Conservation (phyloP, 768 basidiomycete genomes). For the Boletus eberwhitei region DNA sequence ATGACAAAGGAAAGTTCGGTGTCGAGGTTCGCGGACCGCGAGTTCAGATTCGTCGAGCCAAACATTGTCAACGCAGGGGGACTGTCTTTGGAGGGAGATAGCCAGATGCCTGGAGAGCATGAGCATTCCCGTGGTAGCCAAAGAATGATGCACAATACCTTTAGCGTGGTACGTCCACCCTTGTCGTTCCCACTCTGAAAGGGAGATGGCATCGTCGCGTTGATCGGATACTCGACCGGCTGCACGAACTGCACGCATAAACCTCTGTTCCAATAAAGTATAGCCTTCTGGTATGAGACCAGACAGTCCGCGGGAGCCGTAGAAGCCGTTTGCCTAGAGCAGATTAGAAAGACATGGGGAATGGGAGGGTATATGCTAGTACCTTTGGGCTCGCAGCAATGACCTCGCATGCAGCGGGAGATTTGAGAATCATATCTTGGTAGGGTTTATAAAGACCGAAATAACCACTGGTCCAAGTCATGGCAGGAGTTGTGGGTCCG, state of each 20-base stretch:
- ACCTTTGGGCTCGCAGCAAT: slow-evolving; percentile 88
- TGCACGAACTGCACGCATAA: slow-evolving; percentile 62
- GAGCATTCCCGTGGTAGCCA: neutral
- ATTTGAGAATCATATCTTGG: slow-evolving; percentile 64
- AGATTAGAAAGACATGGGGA: neutral
- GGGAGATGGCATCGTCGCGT: slow-evolving; percentile 47
- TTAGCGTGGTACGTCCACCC: slow-evolving; percentile 99
- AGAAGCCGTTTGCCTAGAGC: slow-evolving; percentile 91
- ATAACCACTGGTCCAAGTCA: slow-evolving; percentile 93
- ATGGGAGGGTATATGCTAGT: slow-evolving; percentile 10
- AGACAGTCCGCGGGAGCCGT: slow-evolving; percentile 83
- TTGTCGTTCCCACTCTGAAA: slow-evolving; percentile 82
- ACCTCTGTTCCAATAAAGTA: slow-evolving; percentile 80
- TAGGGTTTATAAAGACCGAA: slow-evolving; percentile 85
- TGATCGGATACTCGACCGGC: slow-evolving; percentile 40
- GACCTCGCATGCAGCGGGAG: slow-evolving; percentile 61
- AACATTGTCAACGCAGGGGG: slow-evolving; percentile 76
- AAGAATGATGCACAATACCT: slow-evolving; percentile 45
- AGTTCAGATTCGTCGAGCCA: slow-evolving; percentile 93
- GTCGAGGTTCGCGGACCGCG: slow-evolving; percentile 86
- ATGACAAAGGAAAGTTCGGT: slow-evolving; percentile 89
- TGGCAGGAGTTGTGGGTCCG: slow-evolving; percentile 38
- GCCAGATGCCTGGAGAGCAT: slow-evolving; percentile 68
- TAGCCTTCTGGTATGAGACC: slow-evolving; percentile 95
- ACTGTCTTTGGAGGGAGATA: slow-evolving; percentile 53